Evolutionary conservation across 1,284 basidiomycete species (phyloP), one percentile per base, ranked within the genome.

Genomic region (Blastosporella zonata): DNA sequence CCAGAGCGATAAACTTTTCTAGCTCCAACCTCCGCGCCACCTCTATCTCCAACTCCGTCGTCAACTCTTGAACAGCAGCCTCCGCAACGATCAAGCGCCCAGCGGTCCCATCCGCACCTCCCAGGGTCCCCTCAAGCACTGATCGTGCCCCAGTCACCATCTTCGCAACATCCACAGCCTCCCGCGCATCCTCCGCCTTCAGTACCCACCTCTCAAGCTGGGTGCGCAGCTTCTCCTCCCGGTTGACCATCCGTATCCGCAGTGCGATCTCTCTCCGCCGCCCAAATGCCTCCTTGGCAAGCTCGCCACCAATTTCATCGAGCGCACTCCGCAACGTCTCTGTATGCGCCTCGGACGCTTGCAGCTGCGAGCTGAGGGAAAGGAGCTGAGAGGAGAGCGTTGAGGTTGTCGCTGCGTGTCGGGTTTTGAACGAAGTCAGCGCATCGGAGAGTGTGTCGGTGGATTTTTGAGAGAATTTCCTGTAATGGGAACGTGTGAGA

Each of bases 391-490:
- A 58, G 1, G 74, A 64, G 2, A 90, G 69, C 0, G 84, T 84
- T 3, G 75, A 60, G 6, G 81, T 67, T 0, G 86, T 89, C 0
- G 87, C 78, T 0, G 75, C 67, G 47, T 90, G 81, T 3, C 91
- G 78, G 0, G 73, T 64, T 38, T 78, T 80, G 43, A 86, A 69
- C 2, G 80, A 72, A 7, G 74, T 72, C 37, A 93, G 74, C 20
- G 88, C 79, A 3, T 70, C 64, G 59, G 91, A 87, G 1, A 93
- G 76, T 1, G 78, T 68, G 47, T 88, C 77, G 10, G 85, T 87
- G 6, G 87, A 83, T 15, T 82, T 76, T 64, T 94, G 91, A 1
- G 90, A 91, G 66, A 93, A 94, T 58, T 85, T 88, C 88, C 88
- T 90, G 54, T 5, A 5, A 15, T 1, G 31, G n/a, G 49, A 40